Base-by-base conservation (phyloP, 371 early-diverging fungal genomes). In the Lichtheimia hyalospora region DNA sequence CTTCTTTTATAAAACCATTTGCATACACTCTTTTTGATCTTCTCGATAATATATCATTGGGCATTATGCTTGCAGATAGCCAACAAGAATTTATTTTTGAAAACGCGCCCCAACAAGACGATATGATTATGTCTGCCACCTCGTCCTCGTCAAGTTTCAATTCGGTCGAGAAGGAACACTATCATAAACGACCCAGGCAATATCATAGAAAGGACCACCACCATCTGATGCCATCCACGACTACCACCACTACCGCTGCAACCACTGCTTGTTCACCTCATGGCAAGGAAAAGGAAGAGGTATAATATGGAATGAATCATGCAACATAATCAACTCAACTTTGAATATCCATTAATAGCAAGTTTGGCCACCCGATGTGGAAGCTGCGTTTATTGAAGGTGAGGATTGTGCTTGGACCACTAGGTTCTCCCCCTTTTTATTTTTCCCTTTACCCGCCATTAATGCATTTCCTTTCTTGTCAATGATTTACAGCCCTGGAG, bases 351-450 rank as follows among this genome's bases (percentile, higher is more conserved):
- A 42, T 41, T 46, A 54, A 24, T 57, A 78, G 71, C 85, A 88
- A 73, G 89, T 89, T 13, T 89, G 90, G 90, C 88, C 90, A 46
- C 73, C 79, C 21, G 79, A 83, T 65, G 83, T 89, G 5, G 89
- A 89, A 65, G 77, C 85, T 23, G 84, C 85, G 8, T 89, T 89
- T 66, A 70, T 88, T 62, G 79, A 85, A 77, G 87, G 87, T 87
- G 83, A 54, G 39, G 20, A 41, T 20, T n/a, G 39, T 20, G 28
- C n/a, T 13, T 23, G 16, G n/a, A 52, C 51, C 23, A 24, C 23
- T 14, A 27, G 51, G 3, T 12, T 25, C 7, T 16, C 27, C 27
- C 20, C 21, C 15, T 21, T 1, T 20, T n/a, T n/a, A n/a, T n/a
- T n/a, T 20, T 13, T 20, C 6, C 4, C 21, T 21, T 49, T 4